Percentiles rank a stretch among this genome's conserved stretches.
Conservation (phyloP, 2,329 filamentous ascomycete genomes). For the Tolypocladium inflatum region DNA sequence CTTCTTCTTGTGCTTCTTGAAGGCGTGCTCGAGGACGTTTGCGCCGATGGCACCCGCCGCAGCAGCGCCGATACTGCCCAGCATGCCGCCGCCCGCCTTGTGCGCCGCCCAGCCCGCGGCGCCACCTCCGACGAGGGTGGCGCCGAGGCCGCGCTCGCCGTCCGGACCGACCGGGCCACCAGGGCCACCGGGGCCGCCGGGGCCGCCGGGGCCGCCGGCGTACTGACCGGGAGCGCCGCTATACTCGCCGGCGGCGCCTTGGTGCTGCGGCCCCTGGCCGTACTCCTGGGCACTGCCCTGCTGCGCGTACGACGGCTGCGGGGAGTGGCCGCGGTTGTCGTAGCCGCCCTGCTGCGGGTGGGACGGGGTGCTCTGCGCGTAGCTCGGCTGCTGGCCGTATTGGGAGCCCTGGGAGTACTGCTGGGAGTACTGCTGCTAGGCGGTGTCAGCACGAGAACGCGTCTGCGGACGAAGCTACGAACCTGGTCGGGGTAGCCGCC, state of each 20-base stretch:
- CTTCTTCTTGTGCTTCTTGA: conserved; percentile 24
- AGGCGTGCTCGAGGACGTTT: conserved; percentile 37
- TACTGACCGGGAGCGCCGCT: conserved; percentile 11
- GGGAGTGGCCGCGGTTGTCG: conserved; percentile 7
- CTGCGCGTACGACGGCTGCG: conserved; percentile 5
- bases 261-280: conserved; percentile 17
- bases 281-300: conserved; percentile 6
- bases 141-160: conserved; percentile 45
- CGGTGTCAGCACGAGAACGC: background rate
- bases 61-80: conserved; percentile 40
- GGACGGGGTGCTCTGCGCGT: background rate
- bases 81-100: conserved; percentile 40
- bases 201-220: conserved; percentile 11
- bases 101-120: conserved; percentile 45
- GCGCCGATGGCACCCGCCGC: conserved; percentile 46
- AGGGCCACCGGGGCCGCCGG: conserved; percentile 10
- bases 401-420: background rate
- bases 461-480: background rate
- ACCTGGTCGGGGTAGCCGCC: background rate
- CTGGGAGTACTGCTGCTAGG: background rate
- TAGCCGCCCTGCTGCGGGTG: conserved; percentile 6
- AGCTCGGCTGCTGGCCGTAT: conserved; percentile 16
- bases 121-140: conserved; percentile 41
- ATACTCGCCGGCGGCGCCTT: conserved; percentile 9
- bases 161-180: conserved; percentile 20